These are phyloP conservation scores for Zoysia matrella DNA, from an alignment of 202 grass and related monocot species.

Conservation along the genomic window DNA sequence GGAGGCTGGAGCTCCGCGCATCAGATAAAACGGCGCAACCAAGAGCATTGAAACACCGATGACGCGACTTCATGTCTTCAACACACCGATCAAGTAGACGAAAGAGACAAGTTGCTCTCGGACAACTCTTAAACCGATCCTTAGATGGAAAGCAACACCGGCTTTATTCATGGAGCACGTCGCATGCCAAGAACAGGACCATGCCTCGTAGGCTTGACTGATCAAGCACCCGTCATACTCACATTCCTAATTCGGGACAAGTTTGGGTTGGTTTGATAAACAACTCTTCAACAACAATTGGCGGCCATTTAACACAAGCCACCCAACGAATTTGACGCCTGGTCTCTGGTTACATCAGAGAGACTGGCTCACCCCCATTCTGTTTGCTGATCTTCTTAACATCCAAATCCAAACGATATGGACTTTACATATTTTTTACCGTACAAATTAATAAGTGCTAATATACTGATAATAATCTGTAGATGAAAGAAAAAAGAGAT, in stretches of 20 bases:
- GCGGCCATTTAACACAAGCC: slow-evolving; percentile 39
- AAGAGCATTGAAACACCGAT: slow-evolving; percentile 32
- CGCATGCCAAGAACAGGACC: neutral
- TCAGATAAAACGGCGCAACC: slow-evolving; percentile 37
- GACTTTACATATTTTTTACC: slow-evolving; percentile 35
- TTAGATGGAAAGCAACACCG: slow-evolving; percentile 28
- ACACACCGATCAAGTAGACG: neutral
- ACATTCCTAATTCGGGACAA: neutral
- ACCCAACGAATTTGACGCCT: slow-evolving; percentile 13
- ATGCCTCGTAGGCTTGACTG: neutral
- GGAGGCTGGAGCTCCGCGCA: slow-evolving; percentile 12
- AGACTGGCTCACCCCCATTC: neutral
- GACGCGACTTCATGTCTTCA: neutral
- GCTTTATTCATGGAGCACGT: neutral
- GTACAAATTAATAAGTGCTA: neutral
- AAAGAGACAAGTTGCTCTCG: neutral
- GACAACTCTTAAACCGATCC: slow-evolving; percentile 25
- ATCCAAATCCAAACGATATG: slow-evolving; percentile 36
- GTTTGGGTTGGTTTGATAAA: slow-evolving; percentile 10
- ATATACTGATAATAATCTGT: neutral
- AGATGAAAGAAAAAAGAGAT: neutral
- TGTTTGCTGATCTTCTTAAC: neutral
- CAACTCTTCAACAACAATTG: slow-evolving; percentile 26
- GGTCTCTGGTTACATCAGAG: slow-evolving; percentile 26
- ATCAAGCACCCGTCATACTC: neutral